phyloP scores from a whole-genome alignment of 2,329 filamentous ascomycete genomes.

The Microsporum audouinii region DNA sequence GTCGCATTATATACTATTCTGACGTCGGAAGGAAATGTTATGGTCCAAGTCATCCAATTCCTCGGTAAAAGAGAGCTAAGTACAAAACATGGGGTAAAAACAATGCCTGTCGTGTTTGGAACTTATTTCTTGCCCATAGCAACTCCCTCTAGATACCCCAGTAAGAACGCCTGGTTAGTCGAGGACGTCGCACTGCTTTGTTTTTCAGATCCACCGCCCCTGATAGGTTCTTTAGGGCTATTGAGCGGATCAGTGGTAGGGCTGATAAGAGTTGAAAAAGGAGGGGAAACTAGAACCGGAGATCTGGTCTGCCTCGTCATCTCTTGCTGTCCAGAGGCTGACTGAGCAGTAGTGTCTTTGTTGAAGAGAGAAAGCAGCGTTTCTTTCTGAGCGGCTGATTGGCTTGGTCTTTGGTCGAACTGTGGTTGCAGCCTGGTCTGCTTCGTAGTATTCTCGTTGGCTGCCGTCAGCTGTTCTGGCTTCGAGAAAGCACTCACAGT shows the following conservation, averaged over 20 bases:
- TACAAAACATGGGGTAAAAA: background rate
- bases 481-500: constrained; percentile 17
- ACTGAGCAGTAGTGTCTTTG: constrained; percentile 27
- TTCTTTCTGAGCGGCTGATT: constrained; percentile 38
- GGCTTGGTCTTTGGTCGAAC: constrained; percentile 30
- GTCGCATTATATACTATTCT: background rate
- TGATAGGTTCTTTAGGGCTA: background rate
- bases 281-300: constrained; percentile 11
- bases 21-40: background rate
- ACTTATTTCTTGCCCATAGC: constrained; percentile 28
- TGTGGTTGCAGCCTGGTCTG: constrained; percentile 10
- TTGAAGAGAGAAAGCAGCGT: constrained; percentile 53
- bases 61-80: background rate
- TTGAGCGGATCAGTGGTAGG: background rate
- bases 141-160: constrained; percentile 58
- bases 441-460: constrained; percentile 9
- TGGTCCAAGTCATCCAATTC: background rate
- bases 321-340: background rate
- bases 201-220: background rate
- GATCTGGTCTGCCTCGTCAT: background rate
- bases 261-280: background rate
- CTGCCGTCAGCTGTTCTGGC: constrained; percentile 10
- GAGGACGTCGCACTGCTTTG: constrained; percentile 41
- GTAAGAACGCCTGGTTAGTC: constrained; percentile 62
- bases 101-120: background rate